Evolutionary conservation across 352 stramenopile species (phyloP), one percentile per base, ranked within the genome.

Genomic region (Phytopythium sindhum): DNA sequence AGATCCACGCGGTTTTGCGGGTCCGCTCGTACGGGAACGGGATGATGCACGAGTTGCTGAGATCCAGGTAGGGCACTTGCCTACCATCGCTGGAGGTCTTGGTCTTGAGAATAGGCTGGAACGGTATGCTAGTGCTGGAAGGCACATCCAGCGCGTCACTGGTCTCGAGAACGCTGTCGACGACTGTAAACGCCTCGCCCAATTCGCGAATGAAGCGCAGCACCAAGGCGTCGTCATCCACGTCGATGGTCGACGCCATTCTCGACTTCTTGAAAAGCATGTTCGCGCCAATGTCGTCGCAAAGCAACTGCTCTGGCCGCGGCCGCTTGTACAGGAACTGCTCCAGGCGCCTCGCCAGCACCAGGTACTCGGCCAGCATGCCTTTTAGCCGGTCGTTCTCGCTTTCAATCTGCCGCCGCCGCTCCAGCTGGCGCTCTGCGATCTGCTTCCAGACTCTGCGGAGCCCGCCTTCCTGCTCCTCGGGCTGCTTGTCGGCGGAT

Each of bases 281-380:
- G 8, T 11, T 37, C 28, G 19, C 12, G 5, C n/a, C 23, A 2
- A 10, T 3, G 23, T 44, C 51, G 3, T 24, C 28, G 26, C n/a
- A 4, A 0, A 26, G 5, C 50, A 57, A 11, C 45, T 33, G 28
- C 28, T 35, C 50, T 15, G 28, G 50, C 1, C 26, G 26, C 29
- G 50, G 50, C 15, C 50, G 26, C 29, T 57, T 57, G 50, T 57
- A 41, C 50, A 57, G 28, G 28, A 57, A 57, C 17, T 57, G 50
- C 50, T 57, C 50, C 28, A 57, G 28, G 1, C 50, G 26, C 28
- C 50, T 15, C 26, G 50, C 50, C 28, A 57, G 17, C 50, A 4
- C 11, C 6, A 23, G 17, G 4, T 41, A 39, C 50, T 57, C 50
- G 28, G 15, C 37, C 19, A 57, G 50, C 26, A 41, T 57, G 7